A percentile compares a stretch with the other conserved stretches of the same genome.
These are phyloP conservation scores for Pseudogymnoascus sp. DNA, from an alignment of 2,329 filamentous ascomycete species.

Conservation along the genomic window DNA sequence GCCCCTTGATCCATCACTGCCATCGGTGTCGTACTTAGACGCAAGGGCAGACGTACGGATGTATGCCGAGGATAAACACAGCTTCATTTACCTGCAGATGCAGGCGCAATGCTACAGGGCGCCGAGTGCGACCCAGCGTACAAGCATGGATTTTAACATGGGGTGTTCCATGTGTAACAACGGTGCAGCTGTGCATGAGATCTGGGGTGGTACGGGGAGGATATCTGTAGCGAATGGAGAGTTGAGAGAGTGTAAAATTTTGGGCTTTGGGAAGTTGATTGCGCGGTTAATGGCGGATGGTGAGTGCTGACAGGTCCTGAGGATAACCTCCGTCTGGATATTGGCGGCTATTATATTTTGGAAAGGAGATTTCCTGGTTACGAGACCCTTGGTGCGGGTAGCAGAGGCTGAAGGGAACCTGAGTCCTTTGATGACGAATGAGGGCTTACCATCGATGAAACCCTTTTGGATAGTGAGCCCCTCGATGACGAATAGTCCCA, in stretches of 20 bases:
- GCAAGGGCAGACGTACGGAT: too few species aligned
- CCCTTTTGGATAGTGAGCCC: neutral
- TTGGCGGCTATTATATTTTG: neutral
- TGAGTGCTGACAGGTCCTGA: neutral
- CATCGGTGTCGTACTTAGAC: too few species aligned
- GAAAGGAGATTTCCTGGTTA: neutral
- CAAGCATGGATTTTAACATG: too few species aligned
- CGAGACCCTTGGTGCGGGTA: neutral
- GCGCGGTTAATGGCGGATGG: neutral
- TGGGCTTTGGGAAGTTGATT: neutral
- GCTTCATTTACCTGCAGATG: too few species aligned
- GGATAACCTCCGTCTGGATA: neutral
- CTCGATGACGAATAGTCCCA: slow-evolving; percentile 28
- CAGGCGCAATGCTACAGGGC: too few species aligned
- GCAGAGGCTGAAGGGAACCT: neutral
- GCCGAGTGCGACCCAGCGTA: too few species aligned
- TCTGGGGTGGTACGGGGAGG: too few species aligned
- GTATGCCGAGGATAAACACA: too few species aligned
- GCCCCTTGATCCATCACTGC: too few species aligned
- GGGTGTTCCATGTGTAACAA: too few species aligned
- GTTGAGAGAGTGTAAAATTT: neutral
- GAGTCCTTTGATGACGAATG: neutral
- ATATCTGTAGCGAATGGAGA: too few species aligned
- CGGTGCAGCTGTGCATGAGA: too few species aligned
- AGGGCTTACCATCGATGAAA: neutral